Evolutionary conservation across 2,329 filamentous ascomycete genomes (phyloP), one percentile per base, ranked within the genome.

Genomic region (Ophioceras dolichostomum): DNA sequence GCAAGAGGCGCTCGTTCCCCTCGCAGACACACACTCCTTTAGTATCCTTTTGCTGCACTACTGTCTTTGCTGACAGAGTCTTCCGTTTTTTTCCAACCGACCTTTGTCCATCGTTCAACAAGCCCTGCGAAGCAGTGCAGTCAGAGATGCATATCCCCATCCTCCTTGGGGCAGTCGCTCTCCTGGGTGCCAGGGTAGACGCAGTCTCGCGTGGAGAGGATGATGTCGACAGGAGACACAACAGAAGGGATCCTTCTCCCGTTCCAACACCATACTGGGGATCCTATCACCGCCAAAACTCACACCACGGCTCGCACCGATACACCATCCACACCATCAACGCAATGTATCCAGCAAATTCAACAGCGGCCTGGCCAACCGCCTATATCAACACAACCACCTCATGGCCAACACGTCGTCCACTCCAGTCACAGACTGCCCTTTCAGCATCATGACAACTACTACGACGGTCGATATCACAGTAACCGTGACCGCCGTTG

Each of bases 401-500:
- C 8, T 12, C 22, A 26, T 26, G 22, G 22, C 22, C 22, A 26
- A 14, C 14, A 29, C 13, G 35, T 6, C 35, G 17, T 18, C 31
- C 3, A 20, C 10, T 14, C 14, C 24, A 30, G 18, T 10, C 10
- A 21, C 22, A 19, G 36, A 21, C 19, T 36, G 26, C 26, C 16
- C 14, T 8, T 14, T 32, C 29, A 32, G 10, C 7, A 16, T 34
- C 19, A 22, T 33, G 19, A 32, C 30, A 3, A 18, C 21, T 22
- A 36, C 24, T 18, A 34, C 31, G 13, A 37, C 40, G 4, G 24
- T 32, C 5, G 33, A 37, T 20, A 20, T 35, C 24, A 39, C 29
- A 16, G 17, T 32, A 10, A 34, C 32, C 5, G 36, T 31, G 13
- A 26, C 35, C 8, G 14, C 13, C 19, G 27, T 10, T 10, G 13